phyloP scores from a whole-genome alignment of 2,329 filamentous ascomycete species.

The Elsinoe australis region DNA sequence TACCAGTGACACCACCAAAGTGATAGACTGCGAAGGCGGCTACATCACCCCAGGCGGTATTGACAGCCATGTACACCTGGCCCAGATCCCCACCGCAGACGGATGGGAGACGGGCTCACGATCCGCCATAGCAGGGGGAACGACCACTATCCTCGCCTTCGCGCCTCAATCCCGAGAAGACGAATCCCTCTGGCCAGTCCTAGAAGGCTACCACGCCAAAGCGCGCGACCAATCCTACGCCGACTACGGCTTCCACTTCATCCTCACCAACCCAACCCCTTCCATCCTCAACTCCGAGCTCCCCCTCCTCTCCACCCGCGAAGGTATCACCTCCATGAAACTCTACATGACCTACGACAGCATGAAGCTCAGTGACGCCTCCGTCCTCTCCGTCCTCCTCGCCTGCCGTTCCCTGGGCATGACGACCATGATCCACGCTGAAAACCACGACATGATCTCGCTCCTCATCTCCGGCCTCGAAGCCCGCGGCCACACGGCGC shows the following conservation, averaged over 20 bases:
- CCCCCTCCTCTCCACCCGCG: constrained; percentile 32
- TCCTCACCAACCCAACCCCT: constrained; percentile 41
- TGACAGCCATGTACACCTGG: constrained; percentile 45
- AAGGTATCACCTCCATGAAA: constrained; percentile 44
- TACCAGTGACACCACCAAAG: constrained; percentile 26
- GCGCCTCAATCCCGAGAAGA: constrained; percentile 46
- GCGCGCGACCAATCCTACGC: constrained; percentile 43
- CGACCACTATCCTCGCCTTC: constrained; percentile 52
- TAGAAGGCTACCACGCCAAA: constrained; percentile 43
- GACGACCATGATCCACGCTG: constrained; percentile 45
- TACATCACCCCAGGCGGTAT: constrained; percentile 44
- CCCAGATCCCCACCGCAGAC: constrained; percentile 36
- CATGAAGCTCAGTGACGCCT: constrained; percentile 42
- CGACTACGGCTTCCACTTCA: constrained; percentile 52
- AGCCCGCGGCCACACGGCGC: constrained; percentile 33
- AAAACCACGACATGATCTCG: constrained; percentile 42
- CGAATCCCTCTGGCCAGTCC: constrained; percentile 38
- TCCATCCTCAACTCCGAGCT: constrained; percentile 38
- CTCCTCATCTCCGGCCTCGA: constrained; percentile 39
- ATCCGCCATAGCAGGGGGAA: constrained; percentile 51
- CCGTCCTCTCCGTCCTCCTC: constrained; percentile 47
- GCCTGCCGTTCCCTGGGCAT: constrained; percentile 39
- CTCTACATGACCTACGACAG: constrained; percentile 49
- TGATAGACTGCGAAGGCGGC: constrained; percentile 41
- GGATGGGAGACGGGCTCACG: constrained; percentile 45